Conservation (phyloP, 495 filamentous ascomycete species). For the Aspergillus ellipticus region DNA sequence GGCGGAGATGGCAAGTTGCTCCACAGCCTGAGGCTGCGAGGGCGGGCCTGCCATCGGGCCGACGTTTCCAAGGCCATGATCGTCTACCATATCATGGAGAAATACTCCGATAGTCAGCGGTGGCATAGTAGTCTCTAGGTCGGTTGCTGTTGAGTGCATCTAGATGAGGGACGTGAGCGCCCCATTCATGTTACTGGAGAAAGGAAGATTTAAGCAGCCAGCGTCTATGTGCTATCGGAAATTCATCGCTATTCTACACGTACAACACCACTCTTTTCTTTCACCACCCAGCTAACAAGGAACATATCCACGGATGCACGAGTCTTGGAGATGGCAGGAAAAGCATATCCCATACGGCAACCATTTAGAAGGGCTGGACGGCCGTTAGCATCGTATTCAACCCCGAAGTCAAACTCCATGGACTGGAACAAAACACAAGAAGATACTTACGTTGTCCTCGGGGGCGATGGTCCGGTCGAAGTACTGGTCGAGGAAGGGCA, state of each 20-base stretch:
- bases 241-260: slow-evolving; percentile 34
- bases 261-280: slow-evolving; percentile 15
- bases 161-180: neutral
- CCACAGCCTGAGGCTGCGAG: neutral
- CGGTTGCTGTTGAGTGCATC: neutral
- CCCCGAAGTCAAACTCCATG: neutral
- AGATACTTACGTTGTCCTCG: slow-evolving; percentile 57
- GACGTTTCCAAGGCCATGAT: neutral
- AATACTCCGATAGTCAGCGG: no score
- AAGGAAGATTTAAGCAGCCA: slow-evolving; percentile 1
- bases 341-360: slow-evolving; percentile 9
- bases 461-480: slow-evolving; percentile 56
- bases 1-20: no score
- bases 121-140: no score
- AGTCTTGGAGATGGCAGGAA: neutral
- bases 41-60: neutral
- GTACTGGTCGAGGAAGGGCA: slow-evolving; percentile 58
- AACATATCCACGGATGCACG: slow-evolving; percentile 8
- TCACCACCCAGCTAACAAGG: slow-evolving; percentile 8
- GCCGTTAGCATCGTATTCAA: slow-evolving; percentile 19
- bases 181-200: neutral
- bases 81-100: no score
- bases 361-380: slow-evolving; percentile 41
- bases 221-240: slow-evolving; percentile 41
- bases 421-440: neutral